These are phyloP conservation scores for Sporothrix schenckii DNA, from an alignment of 2,329 filamentous ascomycete species.

Conservation along the genomic window DNA sequence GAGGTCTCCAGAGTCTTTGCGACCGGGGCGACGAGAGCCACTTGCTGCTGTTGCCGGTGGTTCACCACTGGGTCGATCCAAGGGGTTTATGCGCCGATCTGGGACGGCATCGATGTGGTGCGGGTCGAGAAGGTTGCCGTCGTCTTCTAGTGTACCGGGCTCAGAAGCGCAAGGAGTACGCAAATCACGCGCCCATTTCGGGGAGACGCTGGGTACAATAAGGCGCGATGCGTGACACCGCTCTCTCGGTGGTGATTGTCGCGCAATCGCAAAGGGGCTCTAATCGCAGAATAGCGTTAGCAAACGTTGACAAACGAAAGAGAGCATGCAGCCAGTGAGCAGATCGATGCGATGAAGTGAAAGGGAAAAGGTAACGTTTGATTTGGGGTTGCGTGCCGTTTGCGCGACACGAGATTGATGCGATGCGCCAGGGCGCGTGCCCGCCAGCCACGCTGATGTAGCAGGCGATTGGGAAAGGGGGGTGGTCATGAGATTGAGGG, in stretches of 20 bases:
- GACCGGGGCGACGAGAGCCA: slow-evolving; percentile 8
- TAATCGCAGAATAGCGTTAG: slow-evolving; percentile 11
- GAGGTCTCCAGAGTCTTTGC: slow-evolving; percentile 43
- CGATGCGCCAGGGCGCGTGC: neutral
- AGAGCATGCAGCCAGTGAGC: neutral
- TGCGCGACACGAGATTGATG: slow-evolving; percentile 17
- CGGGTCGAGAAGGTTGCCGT: slow-evolving; percentile 35
- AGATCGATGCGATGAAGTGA: neutral
- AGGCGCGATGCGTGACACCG: slow-evolving; percentile 27
- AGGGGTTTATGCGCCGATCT: slow-evolving; percentile 27
- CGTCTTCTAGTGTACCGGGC: slow-evolving; percentile 32
- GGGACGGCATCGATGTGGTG: slow-evolving; percentile 35
- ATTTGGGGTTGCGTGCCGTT: neutral
- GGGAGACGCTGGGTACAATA: slow-evolving; percentile 39
- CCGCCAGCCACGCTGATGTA: slow-evolving; percentile 10
- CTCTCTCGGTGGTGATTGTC: neutral
- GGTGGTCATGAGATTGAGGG: slow-evolving; percentile 22
- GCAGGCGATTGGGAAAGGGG: neutral
- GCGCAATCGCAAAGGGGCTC: slow-evolving; percentile 20
- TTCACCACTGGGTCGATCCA: slow-evolving; percentile 14
- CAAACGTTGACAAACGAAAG: neutral
- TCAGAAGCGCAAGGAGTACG: slow-evolving; percentile 23
- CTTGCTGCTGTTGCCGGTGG: slow-evolving; percentile 8
- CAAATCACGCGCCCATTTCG: slow-evolving; percentile 38
- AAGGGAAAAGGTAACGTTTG: neutral